Evolutionary conservation across 352 stramenopile genomes (phyloP).

Genomic region (Vaucheria bursata): DNA sequence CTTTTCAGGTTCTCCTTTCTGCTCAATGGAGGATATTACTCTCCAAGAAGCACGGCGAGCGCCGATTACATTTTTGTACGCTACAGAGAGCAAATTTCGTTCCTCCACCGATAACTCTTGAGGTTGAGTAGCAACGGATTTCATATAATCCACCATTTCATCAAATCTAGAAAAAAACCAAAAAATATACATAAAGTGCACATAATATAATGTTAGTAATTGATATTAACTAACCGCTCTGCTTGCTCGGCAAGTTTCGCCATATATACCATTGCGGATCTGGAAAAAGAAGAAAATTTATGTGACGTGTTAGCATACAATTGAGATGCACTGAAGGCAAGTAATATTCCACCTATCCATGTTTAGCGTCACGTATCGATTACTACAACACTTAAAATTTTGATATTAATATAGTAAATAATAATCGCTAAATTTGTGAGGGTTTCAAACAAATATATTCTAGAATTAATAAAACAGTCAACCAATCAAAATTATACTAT

Average conservation of each 20-base stretch:
- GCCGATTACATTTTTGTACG: conserved; percentile 96
- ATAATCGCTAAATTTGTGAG: too few relatives aligned
- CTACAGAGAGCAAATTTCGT: conserved; percentile 87
- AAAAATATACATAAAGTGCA: neutral
- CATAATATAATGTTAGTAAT: neutral
- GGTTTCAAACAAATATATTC: too few relatives aligned
- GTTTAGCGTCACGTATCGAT: too few relatives aligned
- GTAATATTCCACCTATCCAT: too few relatives aligned
- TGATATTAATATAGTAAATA: too few relatives aligned
- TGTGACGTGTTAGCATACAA: too few relatives aligned
- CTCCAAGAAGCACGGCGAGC: conserved; percentile 93
- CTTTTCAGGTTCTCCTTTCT: conserved; percentile 90
- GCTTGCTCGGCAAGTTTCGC: conserved; percentile 79
- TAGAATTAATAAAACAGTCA: too few relatives aligned
- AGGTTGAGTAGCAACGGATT: conserved; percentile 85
- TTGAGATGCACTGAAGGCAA: too few relatives aligned
- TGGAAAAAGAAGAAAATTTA: too few relatives aligned
- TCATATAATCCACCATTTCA: conserved; percentile 92
- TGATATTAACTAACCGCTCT: conserved; percentile 53
- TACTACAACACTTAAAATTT: too few relatives aligned
- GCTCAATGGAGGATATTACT: conserved; percentile 95
- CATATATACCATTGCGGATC: conserved; percentile 57
- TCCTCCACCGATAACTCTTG: conserved; percentile 96
- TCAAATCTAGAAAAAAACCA: too few relatives aligned
- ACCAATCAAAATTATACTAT: too few relatives aligned